Evolutionary conservation across 148 eudicot genomes (phyloP).

Genomic region (Fagopyrum tataricum): DNA sequence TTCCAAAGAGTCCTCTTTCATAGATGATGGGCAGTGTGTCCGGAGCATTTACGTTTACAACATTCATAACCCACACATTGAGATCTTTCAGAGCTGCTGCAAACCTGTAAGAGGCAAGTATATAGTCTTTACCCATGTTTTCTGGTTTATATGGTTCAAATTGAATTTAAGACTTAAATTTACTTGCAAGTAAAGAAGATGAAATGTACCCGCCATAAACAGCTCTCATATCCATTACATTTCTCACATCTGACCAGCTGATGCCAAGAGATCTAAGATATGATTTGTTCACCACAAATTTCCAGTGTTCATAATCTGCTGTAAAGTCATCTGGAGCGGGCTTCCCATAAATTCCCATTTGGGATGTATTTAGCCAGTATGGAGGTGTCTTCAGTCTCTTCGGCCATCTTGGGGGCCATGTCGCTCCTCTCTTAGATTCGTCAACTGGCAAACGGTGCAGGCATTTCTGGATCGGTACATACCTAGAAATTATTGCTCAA

Average conservation of each 20-base stretch:
- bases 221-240: slow-evolving; percentile 88
- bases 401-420: slow-evolving; percentile 77
- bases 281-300: slow-evolving; percentile 40
- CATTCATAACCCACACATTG: slow-evolving; percentile 75
- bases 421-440: slow-evolving; percentile 50
- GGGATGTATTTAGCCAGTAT: slow-evolving; percentile 64
- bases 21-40: slow-evolving; percentile 84
- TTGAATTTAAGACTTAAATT: not conserved
- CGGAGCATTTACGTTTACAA: slow-evolving; percentile 65
- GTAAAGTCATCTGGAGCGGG: slow-evolving; percentile 78
- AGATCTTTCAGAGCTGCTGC: slow-evolving; percentile 77
- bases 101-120: slow-evolving; percentile 39
- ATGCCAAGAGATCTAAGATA: slow-evolving; percentile 61
- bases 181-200: not conserved
- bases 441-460: slow-evolving; percentile 54
- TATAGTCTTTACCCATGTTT: not conserved
- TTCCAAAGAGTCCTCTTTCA: slow-evolving; percentile 84
- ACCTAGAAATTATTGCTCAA: slow-evolving; percentile 7
- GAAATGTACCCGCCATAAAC: slow-evolving; percentile 72
- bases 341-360: slow-evolving; percentile 77
- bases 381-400: slow-evolving; percentile 43
- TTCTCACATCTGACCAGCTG: slow-evolving; percentile 66
- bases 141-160: not conserved
- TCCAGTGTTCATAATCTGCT: slow-evolving; percentile 71
- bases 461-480: slow-evolving; percentile 62